A percentile compares a stretch with the other conserved stretches of the same genome.
Evolutionary conservation across 75 land plant species (phyloP).

Genomic region (Ceratopteris richardii): DNA sequence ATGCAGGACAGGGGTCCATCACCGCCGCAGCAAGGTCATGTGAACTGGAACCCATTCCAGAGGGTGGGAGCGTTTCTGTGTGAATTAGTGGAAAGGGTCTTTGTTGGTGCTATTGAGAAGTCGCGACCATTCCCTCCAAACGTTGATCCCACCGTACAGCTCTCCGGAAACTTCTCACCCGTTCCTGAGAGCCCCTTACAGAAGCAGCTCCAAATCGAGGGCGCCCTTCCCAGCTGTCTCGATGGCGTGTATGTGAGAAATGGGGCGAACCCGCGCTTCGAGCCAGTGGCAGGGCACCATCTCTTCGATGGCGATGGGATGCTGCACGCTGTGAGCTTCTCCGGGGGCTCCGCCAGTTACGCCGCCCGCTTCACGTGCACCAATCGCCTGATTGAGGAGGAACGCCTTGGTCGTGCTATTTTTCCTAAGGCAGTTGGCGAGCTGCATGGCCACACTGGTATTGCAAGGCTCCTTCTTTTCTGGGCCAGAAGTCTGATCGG

Average conservation of each 20-base stretch:
- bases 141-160: constrained; percentile 61
- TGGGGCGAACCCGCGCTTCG: constrained; percentile 74
- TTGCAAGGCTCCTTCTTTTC: constrained; percentile 17
- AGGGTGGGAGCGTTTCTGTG: constrained; percentile 36
- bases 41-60: constrained; percentile 48
- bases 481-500: constrained; percentile 10
- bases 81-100: constrained; percentile 38
- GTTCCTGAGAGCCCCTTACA: constrained; percentile 52
- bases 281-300: constrained; percentile 77
- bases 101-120: constrained; percentile 38
- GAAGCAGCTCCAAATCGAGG: constrained; percentile 34
- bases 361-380: constrained; percentile 21
- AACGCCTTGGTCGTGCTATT: constrained; percentile 16
- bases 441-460: constrained; percentile 32
- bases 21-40: background rate
- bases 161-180: constrained; percentile 74
- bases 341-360: constrained; percentile 45
- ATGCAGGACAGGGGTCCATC: no score
- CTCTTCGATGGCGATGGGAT: constrained; percentile 91
- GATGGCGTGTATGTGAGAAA: constrained; percentile 75
- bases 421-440: constrained; percentile 28
- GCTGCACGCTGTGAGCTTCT: constrained; percentile 66
- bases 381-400: constrained; percentile 16
- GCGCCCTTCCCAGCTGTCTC: constrained; percentile 58
- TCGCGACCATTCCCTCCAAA: constrained; percentile 44